Base-by-base conservation (phyloP, 176 grass and related monocot species). In the barley (Hordeum vulgare) region DNA sequence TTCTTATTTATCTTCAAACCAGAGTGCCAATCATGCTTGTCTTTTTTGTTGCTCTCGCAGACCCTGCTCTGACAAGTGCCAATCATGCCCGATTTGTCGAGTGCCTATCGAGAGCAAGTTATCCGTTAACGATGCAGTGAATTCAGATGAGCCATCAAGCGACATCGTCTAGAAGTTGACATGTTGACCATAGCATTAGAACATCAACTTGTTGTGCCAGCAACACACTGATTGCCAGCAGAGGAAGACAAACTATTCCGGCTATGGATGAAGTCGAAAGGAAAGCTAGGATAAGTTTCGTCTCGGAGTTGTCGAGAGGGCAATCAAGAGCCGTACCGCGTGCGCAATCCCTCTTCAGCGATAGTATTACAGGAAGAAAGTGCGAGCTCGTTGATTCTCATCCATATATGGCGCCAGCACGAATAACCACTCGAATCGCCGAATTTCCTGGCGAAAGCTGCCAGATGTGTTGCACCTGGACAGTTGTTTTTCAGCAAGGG, bases 41-140 rank as follows among this genome's bases (percentile, higher is more conserved):
- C 26, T 11, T n/a, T 78, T 81, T 66, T 58, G 42, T 27, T 61
- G 37, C 28, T 47, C 21, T 76, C 82, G 81, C 77, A 94, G 89
- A 80, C 10, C 61, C 6, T 94, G 87, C 73, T 87, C 84, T 61
- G 41, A 76, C 62, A 91, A 80, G 61, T 94, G 92, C 40, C 77
- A 41, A 10, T 83, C 75, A 54, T 94, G 92, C 67, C 89, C 89
- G 13, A 91, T 94, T 60, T 94, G 87, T 33, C 87, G 87, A 66
- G 75, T 91, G 27, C 41, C 62, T 11, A 85, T 94, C 21, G 81
- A 85, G 81, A 84, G 60, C 29, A 86, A 65, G n/a, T 60, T 89
- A 49, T 45, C 53, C 45, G 61, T 89, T 75, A 36, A 75, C 76
- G 83, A 89, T 80, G 68, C 80, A 11, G 29, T 51, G 26, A 74